A percentile compares a stretch with the other conserved stretches of the same genome.
These are phyloP conservation scores for Coccomyxa sp. DNA, from an alignment of 139 green algal species.

Conservation along the genomic window DNA sequence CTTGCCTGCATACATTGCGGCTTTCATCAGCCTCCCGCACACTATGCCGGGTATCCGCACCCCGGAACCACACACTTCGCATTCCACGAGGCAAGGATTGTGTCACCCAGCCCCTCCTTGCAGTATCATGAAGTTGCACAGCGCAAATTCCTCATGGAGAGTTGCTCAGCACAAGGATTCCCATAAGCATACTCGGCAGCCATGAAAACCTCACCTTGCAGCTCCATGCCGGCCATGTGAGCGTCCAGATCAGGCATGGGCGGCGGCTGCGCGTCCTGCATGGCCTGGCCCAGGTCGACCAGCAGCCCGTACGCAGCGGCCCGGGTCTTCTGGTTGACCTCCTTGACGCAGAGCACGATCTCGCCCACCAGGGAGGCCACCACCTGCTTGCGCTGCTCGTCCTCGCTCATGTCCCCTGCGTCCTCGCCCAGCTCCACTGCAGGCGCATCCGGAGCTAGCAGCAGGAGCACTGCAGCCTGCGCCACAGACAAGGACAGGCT, in stretches of 20 bases:
- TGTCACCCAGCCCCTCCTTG: no score
- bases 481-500: no score
- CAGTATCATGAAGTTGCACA: no score
- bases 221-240: not conserved
- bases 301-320: slow-evolving; percentile 83
- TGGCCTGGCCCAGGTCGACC: slow-evolving; percentile 59
- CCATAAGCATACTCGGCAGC: no score
- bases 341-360: slow-evolving; percentile 92
- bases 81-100: no score
- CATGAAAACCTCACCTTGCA: not conserved
- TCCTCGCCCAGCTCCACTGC: not conserved
- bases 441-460: slow-evolving; percentile 15
- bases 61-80: no score
- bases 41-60: no score
- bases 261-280: slow-evolving; percentile 51
- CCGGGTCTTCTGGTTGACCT: slow-evolving; percentile 84
- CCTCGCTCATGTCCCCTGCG: not conserved
- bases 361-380: slow-evolving; percentile 73
- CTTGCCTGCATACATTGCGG: no score
- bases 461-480: slow-evolving; percentile 16
- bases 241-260: slow-evolving; percentile 1
- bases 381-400: slow-evolving; percentile 29
- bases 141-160: no score
- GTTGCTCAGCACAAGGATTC: no score
- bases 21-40: no score